Evolutionary conservation across 352 stramenopile species (phyloP).

Genomic region (Pythium utonaiense): DNA sequence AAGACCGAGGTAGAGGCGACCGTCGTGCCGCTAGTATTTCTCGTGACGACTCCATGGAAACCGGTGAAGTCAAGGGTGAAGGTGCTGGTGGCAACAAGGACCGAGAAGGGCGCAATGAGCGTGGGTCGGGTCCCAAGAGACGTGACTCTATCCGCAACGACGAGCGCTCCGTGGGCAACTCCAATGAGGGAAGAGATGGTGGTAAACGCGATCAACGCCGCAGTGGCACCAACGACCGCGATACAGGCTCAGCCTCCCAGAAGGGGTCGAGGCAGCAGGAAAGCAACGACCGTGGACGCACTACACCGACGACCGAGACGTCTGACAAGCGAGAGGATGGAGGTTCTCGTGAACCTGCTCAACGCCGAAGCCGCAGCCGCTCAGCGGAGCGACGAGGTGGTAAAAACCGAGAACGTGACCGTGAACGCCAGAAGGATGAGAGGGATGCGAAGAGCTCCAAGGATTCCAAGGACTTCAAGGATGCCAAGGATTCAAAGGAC

Average conservation of each 20-base stretch:
- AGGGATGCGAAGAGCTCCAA: slow-evolving; percentile 5
- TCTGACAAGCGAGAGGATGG: slow-evolving; percentile 18
- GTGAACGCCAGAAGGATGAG: neutral
- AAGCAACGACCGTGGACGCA: slow-evolving; percentile 12
- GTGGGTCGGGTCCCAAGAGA: slow-evolving; percentile 13
- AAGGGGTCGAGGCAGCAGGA: slow-evolving; percentile 8
- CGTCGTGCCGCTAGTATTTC: slow-evolving; percentile 13
- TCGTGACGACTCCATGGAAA: slow-evolving; percentile 22
- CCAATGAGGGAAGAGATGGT: slow-evolving; percentile 5
- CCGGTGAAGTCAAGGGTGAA: slow-evolving; percentile 22
- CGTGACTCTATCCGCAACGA: slow-evolving; percentile 16
- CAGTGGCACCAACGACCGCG: slow-evolving; percentile 13
- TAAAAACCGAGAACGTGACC: slow-evolving; percentile 15
- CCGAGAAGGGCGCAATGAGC: slow-evolving; percentile 2
- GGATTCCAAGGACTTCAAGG: neutral
- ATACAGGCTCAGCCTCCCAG: slow-evolving; percentile 1
- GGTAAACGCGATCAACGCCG: slow-evolving; percentile 20
- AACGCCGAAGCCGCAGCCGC: slow-evolving; percentile 24
- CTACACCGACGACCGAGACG: neutral
- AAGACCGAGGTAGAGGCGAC: slow-evolving; percentile 4
- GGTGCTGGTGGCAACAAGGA: slow-evolving; percentile 2
- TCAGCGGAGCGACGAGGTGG: slow-evolving; percentile 14
- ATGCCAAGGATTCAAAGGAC: neutral
- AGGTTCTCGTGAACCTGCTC: neutral
- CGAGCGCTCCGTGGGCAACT: neutral